Conservation (phyloP, 1,284 basidiomycete genomes). For the Trametes sp. region DNA sequence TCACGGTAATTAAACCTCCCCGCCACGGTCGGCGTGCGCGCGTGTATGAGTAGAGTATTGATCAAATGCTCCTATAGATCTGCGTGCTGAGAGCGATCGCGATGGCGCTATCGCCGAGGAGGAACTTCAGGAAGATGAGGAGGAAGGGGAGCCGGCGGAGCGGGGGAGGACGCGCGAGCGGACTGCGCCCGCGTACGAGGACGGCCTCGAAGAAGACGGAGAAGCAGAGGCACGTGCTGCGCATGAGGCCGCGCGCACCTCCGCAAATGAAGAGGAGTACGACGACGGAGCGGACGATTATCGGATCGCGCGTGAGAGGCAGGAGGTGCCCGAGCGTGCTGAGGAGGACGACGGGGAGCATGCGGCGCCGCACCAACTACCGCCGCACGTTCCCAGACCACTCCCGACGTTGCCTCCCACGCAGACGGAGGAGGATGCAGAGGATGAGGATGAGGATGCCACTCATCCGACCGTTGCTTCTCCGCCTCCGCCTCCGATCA, state of each 20-base stretch:
- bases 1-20: slow-evolving; percentile 65
- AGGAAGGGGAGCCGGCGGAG: slow-evolving; percentile 10
- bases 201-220: slow-evolving; percentile 20
- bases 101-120: slow-evolving; percentile 20
- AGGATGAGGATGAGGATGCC: slow-evolving; percentile 1
- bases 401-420: slow-evolving; percentile 13
- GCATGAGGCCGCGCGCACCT: slow-evolving; percentile 13
- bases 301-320: slow-evolving; percentile 12
- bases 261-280: slow-evolving; percentile 20
- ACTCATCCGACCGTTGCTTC: slow-evolving; percentile 6
- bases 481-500: slow-evolving; percentile 6
- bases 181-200: slow-evolving; percentile 11
- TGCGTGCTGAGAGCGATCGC: slow-evolving; percentile 15
- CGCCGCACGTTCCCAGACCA: slow-evolving; percentile 18
- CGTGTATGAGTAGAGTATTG: slow-evolving; percentile 41
- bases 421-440: slow-evolving; percentile 15
- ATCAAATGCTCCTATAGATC: slow-evolving; percentile 36
- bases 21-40: slow-evolving; percentile 14
- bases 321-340: slow-evolving; percentile 17
- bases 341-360: slow-evolving; percentile 17
- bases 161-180: slow-evolving; percentile 1
- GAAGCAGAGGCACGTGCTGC: slow-evolving; percentile 25
- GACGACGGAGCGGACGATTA: slow-evolving; percentile 15
- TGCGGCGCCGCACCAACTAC: slow-evolving; percentile 4
- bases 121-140: too few species aligned